A percentile compares a stretch with the other conserved stretches of the same genome.
Evolutionary conservation across 2,329 filamentous ascomycete genomes (phyloP).

Genomic region (Calycina herbarum): DNA sequence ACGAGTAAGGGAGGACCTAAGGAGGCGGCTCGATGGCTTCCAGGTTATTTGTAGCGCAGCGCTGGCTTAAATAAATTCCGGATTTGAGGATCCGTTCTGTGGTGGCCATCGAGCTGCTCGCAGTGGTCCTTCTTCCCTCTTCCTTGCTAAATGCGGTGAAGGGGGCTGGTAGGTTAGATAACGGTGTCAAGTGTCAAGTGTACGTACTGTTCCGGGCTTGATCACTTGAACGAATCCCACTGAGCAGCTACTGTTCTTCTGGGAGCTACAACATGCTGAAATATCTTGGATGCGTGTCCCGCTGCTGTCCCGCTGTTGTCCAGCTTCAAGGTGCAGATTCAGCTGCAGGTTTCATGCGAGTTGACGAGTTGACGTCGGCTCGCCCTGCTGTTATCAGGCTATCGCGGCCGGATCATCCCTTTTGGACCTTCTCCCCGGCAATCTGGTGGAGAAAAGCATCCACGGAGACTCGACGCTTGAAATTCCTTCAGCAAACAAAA

Average conservation of each 20-base stretch:
- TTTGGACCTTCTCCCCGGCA: neutral
- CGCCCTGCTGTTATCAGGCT: slow-evolving; percentile 2
- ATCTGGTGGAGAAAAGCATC: neutral
- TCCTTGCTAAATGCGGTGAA: neutral
- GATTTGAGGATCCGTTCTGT: neutral
- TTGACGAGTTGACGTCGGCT: slow-evolving; percentile 1
- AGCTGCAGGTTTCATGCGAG: neutral
- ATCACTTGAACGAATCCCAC: no score
- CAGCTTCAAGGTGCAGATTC: neutral
- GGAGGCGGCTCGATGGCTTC: neutral
- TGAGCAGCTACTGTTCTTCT: neutral
- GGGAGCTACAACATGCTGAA: neutral
- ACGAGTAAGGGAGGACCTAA: no score
- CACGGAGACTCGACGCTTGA: no score
- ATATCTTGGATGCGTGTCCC: neutral
- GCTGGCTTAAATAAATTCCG: no score
- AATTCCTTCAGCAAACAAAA: no score
- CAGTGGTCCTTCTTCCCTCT: neutral
- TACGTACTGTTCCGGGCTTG: neutral
- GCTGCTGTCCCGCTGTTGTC: neutral
- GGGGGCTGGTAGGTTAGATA: slow-evolving; percentile 1
- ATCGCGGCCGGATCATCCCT: neutral
- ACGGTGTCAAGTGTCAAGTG: neutral
- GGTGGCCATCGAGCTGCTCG: neutral
- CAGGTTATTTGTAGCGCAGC: neutral